Percentiles rank a stretch among this genome's conserved stretches.
Evolutionary conservation across 768 basidiomycete genomes (phyloP).

Genomic region (Porpolomopsis calyptriformis): DNA sequence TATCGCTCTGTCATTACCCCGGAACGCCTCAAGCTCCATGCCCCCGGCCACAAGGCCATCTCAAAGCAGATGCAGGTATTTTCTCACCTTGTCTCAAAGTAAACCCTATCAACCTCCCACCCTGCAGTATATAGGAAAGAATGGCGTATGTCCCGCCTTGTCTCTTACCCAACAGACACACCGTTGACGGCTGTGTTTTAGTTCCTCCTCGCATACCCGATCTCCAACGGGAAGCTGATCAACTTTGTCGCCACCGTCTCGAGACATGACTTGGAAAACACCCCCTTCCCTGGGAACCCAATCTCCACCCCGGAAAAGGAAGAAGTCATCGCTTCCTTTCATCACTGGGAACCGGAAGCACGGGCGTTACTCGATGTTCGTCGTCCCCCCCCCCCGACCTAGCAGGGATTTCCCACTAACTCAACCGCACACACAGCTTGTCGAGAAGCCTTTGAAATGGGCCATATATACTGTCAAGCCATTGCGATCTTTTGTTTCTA

Average conservation of each 20-base stretch:
- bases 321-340: constrained; percentile 37
- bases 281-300: constrained; percentile 41
- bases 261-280: constrained; percentile 40
- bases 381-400: no score
- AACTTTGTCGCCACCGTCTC: constrained; percentile 53
- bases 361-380: constrained; percentile 44
- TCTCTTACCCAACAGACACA: not conserved
- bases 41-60: constrained; percentile 40
- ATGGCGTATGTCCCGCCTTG: constrained; percentile 22
- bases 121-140: constrained; percentile 48
- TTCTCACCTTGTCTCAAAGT: not conserved
- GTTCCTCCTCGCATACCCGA: constrained; percentile 55
- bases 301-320: constrained; percentile 33
- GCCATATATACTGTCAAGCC: constrained; percentile 49
- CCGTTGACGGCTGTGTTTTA: constrained; percentile 14
- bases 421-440: constrained; percentile 29
- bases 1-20: constrained; percentile 50
- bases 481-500: constrained; percentile 38
- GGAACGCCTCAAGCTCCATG: constrained; percentile 31
- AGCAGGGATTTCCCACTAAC: not conserved
- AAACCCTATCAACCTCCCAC: not conserved
- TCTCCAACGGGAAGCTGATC: constrained; percentile 44
- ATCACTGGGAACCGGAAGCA: constrained; percentile 50
- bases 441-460: constrained; percentile 47
- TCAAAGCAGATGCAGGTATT: constrained; percentile 40